A percentile compares a stretch with the other conserved stretches of the same genome.
phyloP scores from a whole-genome alignment of 345 rosid genomes.

The Citrus sp. region DNA sequence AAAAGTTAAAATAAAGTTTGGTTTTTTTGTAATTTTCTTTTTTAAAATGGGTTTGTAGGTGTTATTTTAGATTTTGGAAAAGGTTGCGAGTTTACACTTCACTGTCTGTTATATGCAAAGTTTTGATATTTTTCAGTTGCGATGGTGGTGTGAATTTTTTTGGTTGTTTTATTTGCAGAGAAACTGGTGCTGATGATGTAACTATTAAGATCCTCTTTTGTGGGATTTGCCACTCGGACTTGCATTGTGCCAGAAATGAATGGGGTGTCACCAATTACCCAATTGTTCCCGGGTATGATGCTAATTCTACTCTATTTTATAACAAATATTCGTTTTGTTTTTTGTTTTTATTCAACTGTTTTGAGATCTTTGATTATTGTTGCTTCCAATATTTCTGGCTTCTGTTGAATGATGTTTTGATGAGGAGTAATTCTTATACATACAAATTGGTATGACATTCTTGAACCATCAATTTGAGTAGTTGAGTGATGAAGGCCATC shows the following conservation, averaged over 20 bases:
- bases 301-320: not conserved
- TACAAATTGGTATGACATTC: no score
- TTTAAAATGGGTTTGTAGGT: not conserved
- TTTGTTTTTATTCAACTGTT: not conserved
- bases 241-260: slow-evolving; percentile 60
- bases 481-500: no score
- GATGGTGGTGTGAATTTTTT: not conserved
- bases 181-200: slow-evolving; percentile 76
- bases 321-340: not conserved
- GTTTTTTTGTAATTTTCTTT: not conserved
- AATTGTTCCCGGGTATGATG: slow-evolving; percentile 76
- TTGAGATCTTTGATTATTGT: not conserved
- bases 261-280: slow-evolving; percentile 76
- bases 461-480: no score
- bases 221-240: slow-evolving; percentile 84
- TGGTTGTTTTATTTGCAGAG: slow-evolving; percentile 38
- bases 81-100: not conserved
- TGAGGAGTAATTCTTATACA: not conserved
- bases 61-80: not conserved
- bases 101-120: not conserved
- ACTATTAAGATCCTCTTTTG: slow-evolving; percentile 72
- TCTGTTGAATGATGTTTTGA: not conserved
- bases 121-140: not conserved
- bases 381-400: not conserved
- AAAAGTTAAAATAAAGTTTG: not conserved